A percentile compares a stretch with the other conserved stretches of the same genome.
phyloP scores from a whole-genome alignment of 2,329 filamentous ascomycete species.

The Sarocladiaceae sp. region DNA sequence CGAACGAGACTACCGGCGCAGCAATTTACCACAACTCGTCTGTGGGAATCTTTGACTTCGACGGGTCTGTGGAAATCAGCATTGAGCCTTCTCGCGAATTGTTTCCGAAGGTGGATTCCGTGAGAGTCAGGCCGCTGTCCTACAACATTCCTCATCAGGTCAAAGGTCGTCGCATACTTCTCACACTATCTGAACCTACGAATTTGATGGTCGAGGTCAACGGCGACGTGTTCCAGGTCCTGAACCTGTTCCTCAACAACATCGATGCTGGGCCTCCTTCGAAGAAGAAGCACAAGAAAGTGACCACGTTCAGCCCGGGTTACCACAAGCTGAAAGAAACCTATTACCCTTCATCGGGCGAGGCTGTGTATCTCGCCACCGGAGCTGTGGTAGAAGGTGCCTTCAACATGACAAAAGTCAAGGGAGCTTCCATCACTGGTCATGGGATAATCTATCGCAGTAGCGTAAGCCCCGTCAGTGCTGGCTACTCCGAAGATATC shows the following conservation, averaged over 20 bases:
- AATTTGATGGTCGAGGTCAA: constrained; percentile 14
- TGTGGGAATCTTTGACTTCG: neutral
- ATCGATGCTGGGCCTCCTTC: constrained; percentile 12
- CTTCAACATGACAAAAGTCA: constrained; percentile 12
- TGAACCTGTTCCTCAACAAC: constrained; percentile 18
- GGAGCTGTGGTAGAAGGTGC: constrained; percentile 12
- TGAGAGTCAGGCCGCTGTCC: neutral
- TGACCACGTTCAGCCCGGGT: constrained; percentile 16
- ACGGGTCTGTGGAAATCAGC: neutral
- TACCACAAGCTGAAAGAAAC: constrained; percentile 13
- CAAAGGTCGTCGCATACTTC: neutral
- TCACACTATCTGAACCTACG: neutral
- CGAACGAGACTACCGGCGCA: neutral
- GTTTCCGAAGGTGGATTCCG: neutral
- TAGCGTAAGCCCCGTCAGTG: neutral
- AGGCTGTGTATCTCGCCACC: constrained; percentile 14
- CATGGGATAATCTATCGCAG: neutral
- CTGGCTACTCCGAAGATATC: neutral
- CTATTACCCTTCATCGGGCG: constrained; percentile 12
- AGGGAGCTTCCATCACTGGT: neutral
- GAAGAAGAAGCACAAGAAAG: neutral
- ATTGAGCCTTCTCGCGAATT: no score
- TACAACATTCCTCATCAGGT: neutral
- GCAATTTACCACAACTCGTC: neutral
- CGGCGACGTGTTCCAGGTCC: constrained; percentile 17